Percentiles rank a stretch among this genome's conserved stretches.
Conservation (phyloP, 176 grass and related monocot genomes). For the Olyra latifolia region DNA sequence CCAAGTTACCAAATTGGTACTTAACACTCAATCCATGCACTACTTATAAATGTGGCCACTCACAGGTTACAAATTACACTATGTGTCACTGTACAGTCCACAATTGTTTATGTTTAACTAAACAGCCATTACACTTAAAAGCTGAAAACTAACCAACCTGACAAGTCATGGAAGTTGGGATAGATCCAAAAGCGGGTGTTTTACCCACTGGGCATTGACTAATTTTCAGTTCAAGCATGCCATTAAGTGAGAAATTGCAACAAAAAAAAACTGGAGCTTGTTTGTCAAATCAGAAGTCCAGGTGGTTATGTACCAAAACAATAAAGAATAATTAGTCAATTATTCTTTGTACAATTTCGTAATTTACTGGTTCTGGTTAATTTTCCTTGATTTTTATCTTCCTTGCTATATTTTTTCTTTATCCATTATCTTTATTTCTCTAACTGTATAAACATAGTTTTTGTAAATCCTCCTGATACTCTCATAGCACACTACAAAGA, state of each 20-base stretch:
- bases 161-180: neutral
- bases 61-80: neutral
- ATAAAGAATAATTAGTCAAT: neutral
- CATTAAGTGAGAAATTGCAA: neutral
- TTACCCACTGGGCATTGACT: neutral
- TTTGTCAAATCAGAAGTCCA: conserved; percentile 16
- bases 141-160: neutral
- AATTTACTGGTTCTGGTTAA: neutral
- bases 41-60: neutral
- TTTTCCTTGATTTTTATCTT: neutral
- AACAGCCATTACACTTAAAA: conserved; percentile 3
- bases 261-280: neutral
- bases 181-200: neutral
- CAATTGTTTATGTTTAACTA: neutral
- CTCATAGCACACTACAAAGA: neutral
- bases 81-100: neutral
- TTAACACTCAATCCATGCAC: neutral
- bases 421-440: neutral
- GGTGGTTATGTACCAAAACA: neutral
- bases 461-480: neutral
- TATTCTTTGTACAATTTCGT: neutral
- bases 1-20: neutral
- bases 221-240: conserved; percentile 15
- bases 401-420: neutral
- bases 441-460: conserved; percentile 1